Conservation (phyloP, 2,329 filamentous ascomycete genomes). For the Neopestalotiopsis sp. region DNA sequence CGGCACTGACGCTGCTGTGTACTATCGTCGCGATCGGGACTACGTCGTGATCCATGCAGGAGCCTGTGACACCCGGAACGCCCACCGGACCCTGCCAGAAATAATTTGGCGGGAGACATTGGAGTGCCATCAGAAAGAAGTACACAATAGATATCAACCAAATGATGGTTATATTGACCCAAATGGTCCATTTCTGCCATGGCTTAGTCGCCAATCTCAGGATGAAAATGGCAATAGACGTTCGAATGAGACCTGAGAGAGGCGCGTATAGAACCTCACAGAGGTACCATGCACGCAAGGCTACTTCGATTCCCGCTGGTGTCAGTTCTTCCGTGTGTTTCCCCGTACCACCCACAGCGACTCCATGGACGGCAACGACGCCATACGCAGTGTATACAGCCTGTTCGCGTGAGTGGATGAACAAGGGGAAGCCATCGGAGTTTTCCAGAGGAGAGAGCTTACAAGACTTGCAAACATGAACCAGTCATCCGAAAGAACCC, state of each 20-base stretch:
- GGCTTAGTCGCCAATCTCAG: constrained; percentile 43
- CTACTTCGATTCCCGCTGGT: constrained; percentile 30
- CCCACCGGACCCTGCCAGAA: constrained; percentile 49
- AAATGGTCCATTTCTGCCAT: constrained; percentile 41
- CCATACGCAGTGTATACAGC: constrained; percentile 40
- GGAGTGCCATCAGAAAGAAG: constrained; percentile 54
- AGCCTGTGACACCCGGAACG: constrained; percentile 40
- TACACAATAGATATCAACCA: constrained; percentile 42
- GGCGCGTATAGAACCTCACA: constrained; percentile 47
- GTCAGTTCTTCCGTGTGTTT: constrained; percentile 28
- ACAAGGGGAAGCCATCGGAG: too few relatives aligned
- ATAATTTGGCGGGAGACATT: constrained; percentile 53
- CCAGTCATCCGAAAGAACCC: constrained; percentile 51
- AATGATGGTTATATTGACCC: constrained; percentile 40
- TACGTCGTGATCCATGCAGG: constrained; percentile 45
- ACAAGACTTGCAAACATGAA: constrained; percentile 54
- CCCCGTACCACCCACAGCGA: constrained; percentile 36
- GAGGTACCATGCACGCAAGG: constrained; percentile 44
- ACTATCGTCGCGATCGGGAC: constrained; percentile 49
- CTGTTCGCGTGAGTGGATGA: constrained; percentile 27
- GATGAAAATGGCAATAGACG: constrained; percentile 47
- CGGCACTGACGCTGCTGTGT: constrained; percentile 50
- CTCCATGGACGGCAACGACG: constrained; percentile 39
- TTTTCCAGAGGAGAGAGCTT: constrained; percentile 22
- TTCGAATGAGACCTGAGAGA: constrained; percentile 45